These are phyloP conservation scores for Aspergillus taichungensis DNA, from an alignment of 495 filamentous ascomycete species.

Conservation along the genomic window DNA sequence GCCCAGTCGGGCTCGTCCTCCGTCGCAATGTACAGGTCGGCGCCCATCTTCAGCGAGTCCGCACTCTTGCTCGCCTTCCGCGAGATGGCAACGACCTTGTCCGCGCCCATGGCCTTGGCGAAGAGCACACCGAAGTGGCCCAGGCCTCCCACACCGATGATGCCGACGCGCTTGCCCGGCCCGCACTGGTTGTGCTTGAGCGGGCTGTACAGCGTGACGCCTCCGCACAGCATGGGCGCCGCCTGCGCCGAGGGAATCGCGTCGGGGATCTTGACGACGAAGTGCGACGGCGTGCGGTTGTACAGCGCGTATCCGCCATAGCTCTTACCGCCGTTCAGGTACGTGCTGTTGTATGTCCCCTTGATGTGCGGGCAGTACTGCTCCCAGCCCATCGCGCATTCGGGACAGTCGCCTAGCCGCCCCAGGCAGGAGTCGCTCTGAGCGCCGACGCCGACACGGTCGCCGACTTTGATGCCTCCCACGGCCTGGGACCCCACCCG, in stretches of 20 bases:
- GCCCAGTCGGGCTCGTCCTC: constrained; percentile 70
- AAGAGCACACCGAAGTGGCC: constrained; percentile 61
- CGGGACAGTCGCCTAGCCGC: constrained; percentile 53
- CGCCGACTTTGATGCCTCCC: constrained; percentile 62
- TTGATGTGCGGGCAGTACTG: constrained; percentile 56
- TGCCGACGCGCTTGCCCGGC: constrained; percentile 74
- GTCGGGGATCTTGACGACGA: constrained; percentile 75
- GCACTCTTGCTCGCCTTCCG: constrained; percentile 56
- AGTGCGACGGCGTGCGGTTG: constrained; percentile 60
- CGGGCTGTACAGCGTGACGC: constrained; percentile 70
- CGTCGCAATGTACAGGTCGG: constrained; percentile 72
- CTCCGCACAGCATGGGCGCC: constrained; percentile 81
- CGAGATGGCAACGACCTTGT: constrained; percentile 73
- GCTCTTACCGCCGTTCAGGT: constrained; percentile 48
- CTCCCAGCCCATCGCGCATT: constrained; percentile 55
- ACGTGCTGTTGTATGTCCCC: constrained; percentile 31
- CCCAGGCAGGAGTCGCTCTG: constrained; percentile 63
- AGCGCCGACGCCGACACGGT: constrained; percentile 82
- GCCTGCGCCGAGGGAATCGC: constrained; percentile 46
- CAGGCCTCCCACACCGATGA: constrained; percentile 76
- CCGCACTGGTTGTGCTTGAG: constrained; percentile 65
- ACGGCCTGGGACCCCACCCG: constrained; percentile 62
- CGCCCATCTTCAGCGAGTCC: constrained; percentile 56
- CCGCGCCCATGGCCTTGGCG: constrained; percentile 60
- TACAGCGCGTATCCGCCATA: constrained; percentile 68